Conservation (phyloP, 352 stramenopile genomes). For the Halophytophthora batemanensis region DNA sequence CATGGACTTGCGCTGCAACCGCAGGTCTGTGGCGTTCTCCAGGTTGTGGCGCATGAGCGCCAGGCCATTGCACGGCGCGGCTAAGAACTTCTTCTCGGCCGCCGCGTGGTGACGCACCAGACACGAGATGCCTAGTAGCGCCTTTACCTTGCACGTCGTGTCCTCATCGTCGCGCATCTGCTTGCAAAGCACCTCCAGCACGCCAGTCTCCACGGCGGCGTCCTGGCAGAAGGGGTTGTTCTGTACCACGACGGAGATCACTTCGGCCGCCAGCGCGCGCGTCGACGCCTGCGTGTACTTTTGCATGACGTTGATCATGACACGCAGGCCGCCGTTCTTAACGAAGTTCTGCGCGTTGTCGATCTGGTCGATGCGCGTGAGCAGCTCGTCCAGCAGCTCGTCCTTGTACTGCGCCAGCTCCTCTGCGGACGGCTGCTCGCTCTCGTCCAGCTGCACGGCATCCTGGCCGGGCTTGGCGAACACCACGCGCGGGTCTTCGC, state of each 20-base stretch:
- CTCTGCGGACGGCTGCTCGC: slow-evolving; percentile 40
- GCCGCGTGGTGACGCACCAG: slow-evolving; percentile 70
- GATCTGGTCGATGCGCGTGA: slow-evolving; percentile 85
- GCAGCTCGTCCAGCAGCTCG: slow-evolving; percentile 74
- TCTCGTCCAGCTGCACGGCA: slow-evolving; percentile 31
- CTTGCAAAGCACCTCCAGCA: slow-evolving; percentile 69
- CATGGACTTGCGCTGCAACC: slow-evolving; percentile 77
- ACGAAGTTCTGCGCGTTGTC: slow-evolving; percentile 88
- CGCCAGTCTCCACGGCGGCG: slow-evolving; percentile 48
- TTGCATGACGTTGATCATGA: slow-evolving; percentile 61
- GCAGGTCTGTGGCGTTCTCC: slow-evolving; percentile 43
- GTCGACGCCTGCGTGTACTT: slow-evolving; percentile 46
- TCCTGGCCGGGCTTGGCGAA: slow-evolving; percentile 57
- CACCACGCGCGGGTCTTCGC: slow-evolving; percentile 69
- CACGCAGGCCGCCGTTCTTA: slow-evolving; percentile 73
- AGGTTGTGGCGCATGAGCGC: slow-evolving; percentile 57
- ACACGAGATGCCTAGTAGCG: slow-evolving; percentile 79
- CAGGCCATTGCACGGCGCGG: slow-evolving; percentile 52
- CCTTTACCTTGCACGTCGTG: slow-evolving; percentile 71
- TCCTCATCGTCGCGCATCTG: slow-evolving; percentile 55
- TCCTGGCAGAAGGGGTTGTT: slow-evolving; percentile 86
- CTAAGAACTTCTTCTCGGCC: slow-evolving; percentile 60
- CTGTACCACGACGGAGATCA: slow-evolving; percentile 80
- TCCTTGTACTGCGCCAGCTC: slow-evolving; percentile 83
- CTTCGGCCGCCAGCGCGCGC: slow-evolving; percentile 67